Conservation (phyloP, 2,329 filamentous ascomycete species). For the Massarina eburnea region DNA sequence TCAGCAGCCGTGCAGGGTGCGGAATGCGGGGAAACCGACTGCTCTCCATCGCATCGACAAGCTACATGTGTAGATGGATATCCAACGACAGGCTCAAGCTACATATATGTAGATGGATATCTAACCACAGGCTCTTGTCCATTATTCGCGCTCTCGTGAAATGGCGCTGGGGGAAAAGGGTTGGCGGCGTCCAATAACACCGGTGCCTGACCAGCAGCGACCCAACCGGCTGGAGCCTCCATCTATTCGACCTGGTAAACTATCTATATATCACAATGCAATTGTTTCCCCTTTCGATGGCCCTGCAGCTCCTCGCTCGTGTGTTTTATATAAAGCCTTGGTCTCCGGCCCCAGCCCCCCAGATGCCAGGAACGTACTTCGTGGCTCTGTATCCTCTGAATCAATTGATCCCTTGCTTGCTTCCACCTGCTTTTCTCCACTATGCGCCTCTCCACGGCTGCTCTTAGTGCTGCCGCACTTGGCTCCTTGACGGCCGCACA, state of each 20-base stretch:
- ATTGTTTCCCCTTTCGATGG: neutral
- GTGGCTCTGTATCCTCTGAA: neutral
- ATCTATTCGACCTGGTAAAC: neutral
- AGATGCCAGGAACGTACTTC: neutral
- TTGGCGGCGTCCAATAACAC: neutral
- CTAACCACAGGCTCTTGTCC: no score
- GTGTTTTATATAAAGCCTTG: neutral
- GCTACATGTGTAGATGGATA: no score
- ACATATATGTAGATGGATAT: no score
- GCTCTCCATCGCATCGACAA: constrained; percentile 1
- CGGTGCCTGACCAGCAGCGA: neutral
- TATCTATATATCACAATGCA: neutral
- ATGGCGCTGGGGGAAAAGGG: neutral
- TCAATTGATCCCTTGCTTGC: neutral
- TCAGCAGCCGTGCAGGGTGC: constrained; percentile 5
- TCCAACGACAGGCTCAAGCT: no score
- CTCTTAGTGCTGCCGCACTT: constrained; percentile 20
- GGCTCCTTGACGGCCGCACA: constrained; percentile 27
- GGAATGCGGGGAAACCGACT: constrained; percentile 10
- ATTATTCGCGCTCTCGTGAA: neutral
- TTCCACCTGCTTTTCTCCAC: neutral
- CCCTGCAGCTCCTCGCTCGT: neutral
- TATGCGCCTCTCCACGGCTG: constrained; percentile 27
- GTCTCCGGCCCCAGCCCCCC: no score
- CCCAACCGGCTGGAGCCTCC: neutral